Evolutionary conservation across 202 grass and related monocot genomes (phyloP), one percentile per base, ranked within the genome.

Genomic region (Saccharum hybrid): DNA sequence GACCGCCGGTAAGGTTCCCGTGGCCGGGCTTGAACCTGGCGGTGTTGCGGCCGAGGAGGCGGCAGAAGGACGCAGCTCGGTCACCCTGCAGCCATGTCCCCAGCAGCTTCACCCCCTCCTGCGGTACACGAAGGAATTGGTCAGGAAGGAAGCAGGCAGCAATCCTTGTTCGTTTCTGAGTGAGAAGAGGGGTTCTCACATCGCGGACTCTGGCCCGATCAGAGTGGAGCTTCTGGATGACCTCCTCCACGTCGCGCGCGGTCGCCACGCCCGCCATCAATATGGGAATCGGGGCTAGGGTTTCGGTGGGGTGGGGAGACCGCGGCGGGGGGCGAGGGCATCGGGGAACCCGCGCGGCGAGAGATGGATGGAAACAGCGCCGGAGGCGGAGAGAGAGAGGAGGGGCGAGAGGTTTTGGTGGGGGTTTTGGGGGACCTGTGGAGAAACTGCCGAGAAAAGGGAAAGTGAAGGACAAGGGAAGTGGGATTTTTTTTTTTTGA

Each of bases 71-170:
- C 54, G 57, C 21, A 36, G 85, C 86, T 15, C 87, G 84, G 82
- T 93, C 90, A 28, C 88, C 88, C 72, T 88, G 88, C 74, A 95
- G 79, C 92, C 92, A 95, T 41, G 67, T 88, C 41, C 83, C 94
- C 60, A 95, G 82, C 64, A 91, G 89, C 83, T 91, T 95, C 7
- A 93, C 82, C 73, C 95, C 95, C 78, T 98, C 95, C 95, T 94
- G 77, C 43, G 21, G 10, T 7, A 40, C 11, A 72, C 18, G 46
- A 43, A 68, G 36, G 7, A 63, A 63, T 8, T 30, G 6, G 18
- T 82, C 43, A 34, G 38, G 11, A 9, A 40, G 52, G 16, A 41
- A 60, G 51, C 37, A 45, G 45, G 22, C 22, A 54, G 79, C 37
- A 43, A 43, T 30, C 9, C 10, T 39, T 31, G 54, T 28, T 60